Base-by-base conservation (phyloP, 176 grass and related monocot species). In the Sorghum bicolor region DNA sequence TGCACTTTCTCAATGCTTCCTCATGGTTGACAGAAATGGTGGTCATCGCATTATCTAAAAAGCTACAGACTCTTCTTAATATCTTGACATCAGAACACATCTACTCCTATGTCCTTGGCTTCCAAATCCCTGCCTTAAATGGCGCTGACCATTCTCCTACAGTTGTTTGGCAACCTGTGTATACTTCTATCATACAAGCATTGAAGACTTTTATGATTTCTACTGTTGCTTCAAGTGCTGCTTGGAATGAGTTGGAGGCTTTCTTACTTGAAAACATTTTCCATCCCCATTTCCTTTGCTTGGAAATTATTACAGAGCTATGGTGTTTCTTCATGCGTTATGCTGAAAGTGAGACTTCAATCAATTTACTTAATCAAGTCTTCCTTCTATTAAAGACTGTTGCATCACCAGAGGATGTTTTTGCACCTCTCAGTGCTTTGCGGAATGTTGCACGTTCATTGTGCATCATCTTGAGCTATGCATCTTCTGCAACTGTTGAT, bases 241-340 rank as follows among this genome's bases (percentile, higher is more conserved):
- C 80, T 80, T 98, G 90, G 92, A 88, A 86, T 45, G 91, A 90
- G 28, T 24, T 93, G 68, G 93, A 93, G 85, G 77, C 75, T 64
- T 86, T 95, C 82, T 85, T 98, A 83, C 83, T 95, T 70, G 84
- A 88, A 77, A 93, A 90, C 61, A 70, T 98, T 87, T 93, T 93
- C 80, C 87, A 90, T 53, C 88, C 91, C 57, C 96, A 98, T 90
- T 91, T 87, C 77, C 87, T 98, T 74, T 91, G 90, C 68, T 63
- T 92, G 78, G 93, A 91, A 85, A 88, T 98, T 85, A 29, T 89
- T 66, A 93, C 91, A 75, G 96, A 98, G 75, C 79, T 98, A 68
- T 93, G 85, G 87, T 95, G 90, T 76, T 98, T 95, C 83, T 83
- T 95, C 41, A 36, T 93, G 77, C 91, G 86, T 52, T 52, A 92